These are phyloP conservation scores for Lavandula angustifolia DNA, from an alignment of 257 asterid genomes.

Conservation along the genomic window DNA sequence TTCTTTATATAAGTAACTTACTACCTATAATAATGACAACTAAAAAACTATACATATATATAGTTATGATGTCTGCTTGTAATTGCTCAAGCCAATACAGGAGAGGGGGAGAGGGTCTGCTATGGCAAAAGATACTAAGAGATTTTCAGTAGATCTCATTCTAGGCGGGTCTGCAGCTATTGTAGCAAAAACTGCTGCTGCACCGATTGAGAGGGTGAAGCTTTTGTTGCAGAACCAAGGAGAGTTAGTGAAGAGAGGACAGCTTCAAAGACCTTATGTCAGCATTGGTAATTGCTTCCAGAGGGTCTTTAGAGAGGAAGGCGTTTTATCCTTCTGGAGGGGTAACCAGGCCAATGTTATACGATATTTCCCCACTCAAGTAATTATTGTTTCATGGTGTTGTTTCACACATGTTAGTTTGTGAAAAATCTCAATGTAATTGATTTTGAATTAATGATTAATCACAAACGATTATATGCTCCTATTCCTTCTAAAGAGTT, in stretches of 20 bases:
- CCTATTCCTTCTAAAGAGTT: neutral
- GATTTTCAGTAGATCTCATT: constrained; percentile 65
- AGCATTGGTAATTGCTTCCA: constrained; percentile 72
- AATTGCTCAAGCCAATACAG: constrained; percentile 36
- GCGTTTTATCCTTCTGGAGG: constrained; percentile 82
- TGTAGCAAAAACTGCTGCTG: constrained; percentile 78
- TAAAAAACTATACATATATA: no score
- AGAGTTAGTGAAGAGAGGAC: constrained; percentile 83
- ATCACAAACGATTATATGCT: neutral
- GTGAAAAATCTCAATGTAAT: neutral
- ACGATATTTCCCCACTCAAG: constrained; percentile 98
- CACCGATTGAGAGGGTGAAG: constrained; percentile 97
- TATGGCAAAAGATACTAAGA: constrained; percentile 65
- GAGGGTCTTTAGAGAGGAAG: constrained; percentile 77
- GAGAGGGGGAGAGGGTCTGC: constrained; percentile 40
- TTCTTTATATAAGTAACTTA: no score
- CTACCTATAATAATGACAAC: no score
- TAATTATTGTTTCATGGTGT: constrained; percentile 5
- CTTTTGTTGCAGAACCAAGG: constrained; percentile 97
- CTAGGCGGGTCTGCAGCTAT: constrained; percentile 87
- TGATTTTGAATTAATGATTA: neutral
- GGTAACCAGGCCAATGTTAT: constrained; percentile 97
- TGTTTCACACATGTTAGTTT: neutral
- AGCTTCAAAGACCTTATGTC: constrained; percentile 68
- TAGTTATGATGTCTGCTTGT: no score